phyloP scores from a whole-genome alignment of 1,139 yeast species.

The Candida tropicalis region DNA sequence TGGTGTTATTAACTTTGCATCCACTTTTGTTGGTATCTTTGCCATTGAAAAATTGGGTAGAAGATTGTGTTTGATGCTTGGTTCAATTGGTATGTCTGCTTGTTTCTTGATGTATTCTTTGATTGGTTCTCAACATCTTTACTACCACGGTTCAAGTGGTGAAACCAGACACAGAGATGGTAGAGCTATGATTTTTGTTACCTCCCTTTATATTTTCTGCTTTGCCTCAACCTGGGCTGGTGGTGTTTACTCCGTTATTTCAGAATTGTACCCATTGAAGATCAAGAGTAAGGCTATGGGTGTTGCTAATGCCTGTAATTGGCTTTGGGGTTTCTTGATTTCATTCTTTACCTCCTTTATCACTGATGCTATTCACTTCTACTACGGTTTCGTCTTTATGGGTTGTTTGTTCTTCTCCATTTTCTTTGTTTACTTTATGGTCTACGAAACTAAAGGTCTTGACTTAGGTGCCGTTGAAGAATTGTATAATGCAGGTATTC shows the following conservation, averaged over 20 bases:
- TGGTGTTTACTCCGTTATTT: constrained; percentile 73
- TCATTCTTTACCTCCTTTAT: constrained; percentile 77
- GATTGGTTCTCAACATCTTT: constrained; percentile 60
- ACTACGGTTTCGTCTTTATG: constrained; percentile 76
- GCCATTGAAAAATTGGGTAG: constrained; percentile 73
- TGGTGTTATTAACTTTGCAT: constrained; percentile 77
- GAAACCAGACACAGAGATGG: constrained; percentile 53
- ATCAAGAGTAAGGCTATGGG: constrained; percentile 82
- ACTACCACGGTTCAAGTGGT: constrained; percentile 51
- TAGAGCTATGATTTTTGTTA: constrained; percentile 73
- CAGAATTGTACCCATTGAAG: constrained; percentile 79
- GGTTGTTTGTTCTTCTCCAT: constrained; percentile 64
- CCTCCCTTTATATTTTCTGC: constrained; percentile 78
- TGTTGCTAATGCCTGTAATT: constrained; percentile 71
- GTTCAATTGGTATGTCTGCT: constrained; percentile 51
- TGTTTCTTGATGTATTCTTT: constrained; percentile 65
- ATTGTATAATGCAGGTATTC: constrained; percentile 48
- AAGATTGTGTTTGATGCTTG: constrained; percentile 59
- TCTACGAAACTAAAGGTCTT: constrained; percentile 66
- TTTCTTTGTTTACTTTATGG: constrained; percentile 54
- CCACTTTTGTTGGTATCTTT: constrained; percentile 69
- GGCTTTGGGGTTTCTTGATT: constrained; percentile 79
- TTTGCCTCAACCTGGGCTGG: constrained; percentile 92
- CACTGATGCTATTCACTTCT: constrained; percentile 41
- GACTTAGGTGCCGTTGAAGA: constrained; percentile 66